Conservation (phyloP, 495 filamentous ascomycete species). For the Lophium mytilinum region DNA sequence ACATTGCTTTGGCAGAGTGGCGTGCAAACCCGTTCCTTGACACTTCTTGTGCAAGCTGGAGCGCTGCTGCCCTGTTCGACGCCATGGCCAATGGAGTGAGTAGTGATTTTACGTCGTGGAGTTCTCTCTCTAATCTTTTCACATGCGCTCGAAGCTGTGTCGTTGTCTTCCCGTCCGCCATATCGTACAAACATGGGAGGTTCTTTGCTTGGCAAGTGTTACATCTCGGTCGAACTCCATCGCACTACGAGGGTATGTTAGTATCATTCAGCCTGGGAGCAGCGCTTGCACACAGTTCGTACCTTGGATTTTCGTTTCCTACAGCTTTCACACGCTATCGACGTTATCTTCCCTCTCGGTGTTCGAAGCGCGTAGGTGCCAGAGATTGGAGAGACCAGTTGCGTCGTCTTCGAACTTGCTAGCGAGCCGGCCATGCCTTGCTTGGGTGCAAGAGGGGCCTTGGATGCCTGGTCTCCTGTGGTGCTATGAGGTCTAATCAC, state of each 20-base stretch:
- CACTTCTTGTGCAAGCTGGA: slow-evolving; percentile 14
- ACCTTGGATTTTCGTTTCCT: slow-evolving; percentile 23
- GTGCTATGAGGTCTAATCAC: not conserved
- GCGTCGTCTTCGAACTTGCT: slow-evolving; percentile 7
- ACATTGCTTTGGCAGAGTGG: slow-evolving; percentile 19
- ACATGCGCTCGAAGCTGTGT: slow-evolving; percentile 19
- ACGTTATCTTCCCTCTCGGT: slow-evolving; percentile 22
- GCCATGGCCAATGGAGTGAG: slow-evolving; percentile 16
- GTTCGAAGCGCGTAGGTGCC: slow-evolving; percentile 22
- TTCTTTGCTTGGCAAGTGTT: slow-evolving; percentile 22
- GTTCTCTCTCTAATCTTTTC: slow-evolving; percentile 16
- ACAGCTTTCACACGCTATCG: slow-evolving; percentile 22
- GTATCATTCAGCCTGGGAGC: not conserved
- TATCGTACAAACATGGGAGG: slow-evolving; percentile 17
- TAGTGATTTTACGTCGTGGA: slow-evolving; percentile 23
- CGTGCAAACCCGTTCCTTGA: slow-evolving; percentile 19
- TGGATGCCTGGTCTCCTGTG: not conserved
- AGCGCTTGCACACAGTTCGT: not conserved
- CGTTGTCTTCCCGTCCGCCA: slow-evolving; percentile 19
- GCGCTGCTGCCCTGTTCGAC: slow-evolving; percentile 9
- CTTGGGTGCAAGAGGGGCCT: slow-evolving; percentile 20
- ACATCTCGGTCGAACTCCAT: slow-evolving; percentile 20
- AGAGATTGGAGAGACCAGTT: slow-evolving; percentile 20
- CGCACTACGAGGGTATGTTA: slow-evolving; percentile 6
- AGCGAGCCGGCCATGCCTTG: slow-evolving; percentile 17